A percentile compares a stretch with the other conserved stretches of the same genome.
These are phyloP conservation scores for Pseudopithomyces maydicus DNA, from an alignment of 2,329 filamentous ascomycete genomes.

Conservation along the genomic window DNA sequence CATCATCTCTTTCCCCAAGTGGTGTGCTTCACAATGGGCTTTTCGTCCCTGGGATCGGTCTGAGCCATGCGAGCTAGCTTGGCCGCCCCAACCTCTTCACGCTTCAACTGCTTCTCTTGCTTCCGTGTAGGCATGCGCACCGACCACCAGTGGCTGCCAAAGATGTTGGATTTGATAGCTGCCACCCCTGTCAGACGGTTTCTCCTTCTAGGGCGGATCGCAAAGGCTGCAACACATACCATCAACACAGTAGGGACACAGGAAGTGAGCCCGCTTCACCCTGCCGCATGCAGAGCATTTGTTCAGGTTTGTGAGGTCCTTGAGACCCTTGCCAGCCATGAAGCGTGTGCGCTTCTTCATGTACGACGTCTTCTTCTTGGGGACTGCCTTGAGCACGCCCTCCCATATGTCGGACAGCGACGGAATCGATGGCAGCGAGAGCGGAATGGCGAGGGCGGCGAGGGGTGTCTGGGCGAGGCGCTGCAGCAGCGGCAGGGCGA, in stretches of 20 bases:
- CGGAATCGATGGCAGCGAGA: conserved; percentile 41
- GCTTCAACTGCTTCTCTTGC: conserved; percentile 33
- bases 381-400: conserved; percentile 86
- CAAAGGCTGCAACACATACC: conserved; percentile 59
- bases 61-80: conserved; percentile 19
- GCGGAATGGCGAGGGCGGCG: conserved; percentile 51
- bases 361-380: conserved; percentile 98
- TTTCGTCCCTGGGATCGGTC: conserved; percentile 30
- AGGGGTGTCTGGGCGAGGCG: conserved; percentile 62
- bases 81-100: conserved; percentile 23
- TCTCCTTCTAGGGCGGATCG: background rate
- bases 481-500: conserved; percentile 49
- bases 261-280: conserved; percentile 82
- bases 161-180: conserved; percentile 44
- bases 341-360: conserved; percentile 92
- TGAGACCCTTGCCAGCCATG: conserved; percentile 92
- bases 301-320: conserved; percentile 86
- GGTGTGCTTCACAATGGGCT: conserved; percentile 33
- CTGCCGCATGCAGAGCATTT: conserved; percentile 88
- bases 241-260: conserved; percentile 86
- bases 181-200: conserved; percentile 11
- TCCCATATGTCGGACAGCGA: conserved; percentile 87
- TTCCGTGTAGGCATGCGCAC: conserved; percentile 33
- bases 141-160: conserved; percentile 33
- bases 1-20: conserved; percentile 27